A percentile compares a stretch with the other conserved stretches of the same genome.
Evolutionary conservation across 2,329 filamentous ascomycete species (phyloP).

Genomic region (Keithomyces neogunnii): DNA sequence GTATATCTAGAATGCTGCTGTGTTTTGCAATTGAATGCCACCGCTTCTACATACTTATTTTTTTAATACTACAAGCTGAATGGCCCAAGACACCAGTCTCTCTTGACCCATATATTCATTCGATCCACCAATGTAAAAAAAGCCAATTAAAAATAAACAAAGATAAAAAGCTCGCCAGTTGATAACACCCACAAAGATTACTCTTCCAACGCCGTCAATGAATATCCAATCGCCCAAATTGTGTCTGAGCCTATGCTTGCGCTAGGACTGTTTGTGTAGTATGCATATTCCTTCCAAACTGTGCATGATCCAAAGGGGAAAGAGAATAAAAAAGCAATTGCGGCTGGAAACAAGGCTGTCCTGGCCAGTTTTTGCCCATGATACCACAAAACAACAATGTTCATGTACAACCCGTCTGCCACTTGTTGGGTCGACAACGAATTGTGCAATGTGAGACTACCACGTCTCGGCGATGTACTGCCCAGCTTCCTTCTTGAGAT

Average conservation of each 20-base stretch:
- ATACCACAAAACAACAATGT: not conserved
- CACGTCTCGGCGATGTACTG: conserved; percentile 89
- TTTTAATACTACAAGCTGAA: not conserved
- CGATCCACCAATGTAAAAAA: not conserved
- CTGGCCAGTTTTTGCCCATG: not conserved
- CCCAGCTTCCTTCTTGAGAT: conserved; percentile 80
- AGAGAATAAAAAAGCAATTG: not conserved
- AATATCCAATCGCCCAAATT: not conserved
- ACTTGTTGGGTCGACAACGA: not conserved
- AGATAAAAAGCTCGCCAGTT: too few species aligned
- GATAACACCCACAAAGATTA: too few species aligned
- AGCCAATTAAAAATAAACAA: not conserved
- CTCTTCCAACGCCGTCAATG: not conserved
- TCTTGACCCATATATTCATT: not conserved
- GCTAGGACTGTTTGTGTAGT: not conserved
- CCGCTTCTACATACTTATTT: not conserved
- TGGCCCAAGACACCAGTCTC: not conserved
- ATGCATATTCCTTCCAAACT: not conserved
- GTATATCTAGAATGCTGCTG: not conserved
- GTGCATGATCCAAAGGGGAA: not conserved
- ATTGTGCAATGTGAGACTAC: conserved; percentile 25
- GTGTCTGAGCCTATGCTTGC: not conserved
- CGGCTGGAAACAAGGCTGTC: not conserved
- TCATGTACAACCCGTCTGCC: not conserved
- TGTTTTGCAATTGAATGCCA: conserved; percentile 1